Base-by-base conservation (phyloP, 139 green algal species). In the Penium margaritaceum region DNA sequence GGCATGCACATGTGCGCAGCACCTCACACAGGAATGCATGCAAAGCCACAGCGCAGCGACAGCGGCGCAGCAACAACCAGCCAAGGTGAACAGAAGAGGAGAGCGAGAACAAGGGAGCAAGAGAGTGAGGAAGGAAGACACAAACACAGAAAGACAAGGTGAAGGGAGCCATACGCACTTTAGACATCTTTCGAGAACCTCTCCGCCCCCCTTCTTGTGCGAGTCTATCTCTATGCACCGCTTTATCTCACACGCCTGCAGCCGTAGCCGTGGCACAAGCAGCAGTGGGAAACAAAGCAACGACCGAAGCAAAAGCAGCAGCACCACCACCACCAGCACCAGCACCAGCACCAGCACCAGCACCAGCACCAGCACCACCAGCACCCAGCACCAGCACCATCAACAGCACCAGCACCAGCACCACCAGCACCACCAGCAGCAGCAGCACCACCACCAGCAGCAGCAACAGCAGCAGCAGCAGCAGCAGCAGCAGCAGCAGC, bases 211-310 rank as follows among this genome's bases (percentile, higher is more conserved):
- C 17, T 21, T 19, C 51, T 60, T 60, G 51, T 60, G 51, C 51
- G 51, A 19, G n/a, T 60, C 51, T 9, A 60, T 27, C 51, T 60
- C 51, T 60, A 60, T 60, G 51, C 51, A 60, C 51, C 51, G 51
- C 51, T 24, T n/a, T 24, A 60, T 24, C 51, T 60, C 51, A 60
- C 51, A 60, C 2, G 24, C 51, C 51, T 60, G 51, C 51, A 27
- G 14, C 51, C n/a, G n/a, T n/a, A 60, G 24, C 21, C 46, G 46
- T 21, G 24, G 46, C 19, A 21, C 46, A 57, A 57, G 4, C 19
- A 21, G 51, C 51, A 60, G 30, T 1, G 51, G 15, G 51, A n/a
- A n/a, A n/a, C n/a, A 15, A 24, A 60, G 51, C n/a, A 60, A 3
- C 30, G 1, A 24, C 51, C 27, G 19, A 58, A 24, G 12, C 5